Conservation (phyloP, 1,284 basidiomycete species). For the Macrocystidia cucumis region DNA sequence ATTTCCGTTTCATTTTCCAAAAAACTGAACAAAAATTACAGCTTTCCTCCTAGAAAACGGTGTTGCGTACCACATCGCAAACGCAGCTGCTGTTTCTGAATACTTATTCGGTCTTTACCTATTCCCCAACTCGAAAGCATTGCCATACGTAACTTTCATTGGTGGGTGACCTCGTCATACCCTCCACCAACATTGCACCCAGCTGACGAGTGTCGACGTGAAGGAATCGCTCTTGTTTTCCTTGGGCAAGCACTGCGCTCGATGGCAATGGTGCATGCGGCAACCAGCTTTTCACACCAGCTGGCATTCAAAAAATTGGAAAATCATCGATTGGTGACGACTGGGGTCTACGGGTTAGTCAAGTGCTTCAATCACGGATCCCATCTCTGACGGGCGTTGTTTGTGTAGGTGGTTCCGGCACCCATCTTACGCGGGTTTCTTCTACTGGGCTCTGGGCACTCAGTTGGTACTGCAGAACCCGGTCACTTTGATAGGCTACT, state of each 20-base stretch:
- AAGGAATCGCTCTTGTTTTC: conserved; percentile 61
- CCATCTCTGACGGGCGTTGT: conserved; percentile 2
- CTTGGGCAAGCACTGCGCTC: conserved; percentile 79
- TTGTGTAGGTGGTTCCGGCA: conserved; percentile 77
- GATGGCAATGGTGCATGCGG: conserved; percentile 92
- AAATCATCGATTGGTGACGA: conserved; percentile 76
- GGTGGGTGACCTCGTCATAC: conserved; percentile 47
- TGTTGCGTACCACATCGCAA: conserved; percentile 78
- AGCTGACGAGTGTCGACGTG: no score
- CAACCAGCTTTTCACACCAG: conserved; percentile 88
- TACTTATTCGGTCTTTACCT: conserved; percentile 72
- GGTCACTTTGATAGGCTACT: conserved; percentile 60
- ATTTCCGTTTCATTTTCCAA: no score
- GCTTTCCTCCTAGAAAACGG: conserved; percentile 96
- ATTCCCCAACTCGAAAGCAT: conserved; percentile 49
- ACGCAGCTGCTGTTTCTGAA: conserved; percentile 73
- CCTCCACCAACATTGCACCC: no score
- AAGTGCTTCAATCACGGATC: not conserved
- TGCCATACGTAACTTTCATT: conserved; percentile 43
- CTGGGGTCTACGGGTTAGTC: conserved; percentile 79
- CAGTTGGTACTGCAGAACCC: conserved; percentile 92
- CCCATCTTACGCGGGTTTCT: conserved; percentile 96
- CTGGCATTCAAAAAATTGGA: conserved; percentile 71
- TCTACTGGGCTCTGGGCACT: conserved; percentile 95
- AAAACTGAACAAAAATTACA: conserved; percentile 22